Evolutionary conservation across 1,139 yeast genomes (phyloP), one percentile per base, ranked within the genome.

Genomic region (Geotrichum restrictum): DNA sequence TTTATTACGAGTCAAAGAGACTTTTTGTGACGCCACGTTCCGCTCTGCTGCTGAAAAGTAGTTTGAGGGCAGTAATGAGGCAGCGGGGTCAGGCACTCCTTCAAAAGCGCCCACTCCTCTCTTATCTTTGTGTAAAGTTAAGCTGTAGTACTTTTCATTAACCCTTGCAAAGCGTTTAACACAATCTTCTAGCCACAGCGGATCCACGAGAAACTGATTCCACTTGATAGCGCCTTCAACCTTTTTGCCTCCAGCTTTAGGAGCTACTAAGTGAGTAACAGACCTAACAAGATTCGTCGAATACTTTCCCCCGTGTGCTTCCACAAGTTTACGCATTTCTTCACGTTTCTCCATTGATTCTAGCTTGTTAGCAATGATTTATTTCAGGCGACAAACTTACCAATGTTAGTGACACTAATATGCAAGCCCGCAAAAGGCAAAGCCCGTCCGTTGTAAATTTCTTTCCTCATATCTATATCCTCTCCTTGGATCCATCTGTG

Each of bases 171-270:
- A 80, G 56, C 95, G 71, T 44, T 74, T 70, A 3, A 80, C 64
- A 45, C 87, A 80, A 64, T 87, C 88, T 19, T 76, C 62, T 2
- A 89, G 67, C 94, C 95, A 89, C 49, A 79, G 69, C 0, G 94
- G 93, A 64, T 85, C 89, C 2, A 88, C 79, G 1, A 82, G 77
- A 0, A 87, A 85, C 2, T 82, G 78, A 4, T 73, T 74, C 91
- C 93, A 84, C 62, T 81, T 82, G 6, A 74, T 54, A 0, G 93
- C 89, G 64, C 79, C 82, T 29, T 71, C 72, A 62, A 75, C 85
- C 56, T 94, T 73, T 55, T 77, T 78, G 0, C 96, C 95, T 3
- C 82, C 75, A 1, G 83, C 73, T 4, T 49, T 53, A 1, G 65
- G 65, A 2, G 69, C 58, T n/a, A 69, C 62, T 1, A 88, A 72